Base-by-base conservation (phyloP, 148 eudicot species). In the Vaccinium vitisidaea region DNA sequence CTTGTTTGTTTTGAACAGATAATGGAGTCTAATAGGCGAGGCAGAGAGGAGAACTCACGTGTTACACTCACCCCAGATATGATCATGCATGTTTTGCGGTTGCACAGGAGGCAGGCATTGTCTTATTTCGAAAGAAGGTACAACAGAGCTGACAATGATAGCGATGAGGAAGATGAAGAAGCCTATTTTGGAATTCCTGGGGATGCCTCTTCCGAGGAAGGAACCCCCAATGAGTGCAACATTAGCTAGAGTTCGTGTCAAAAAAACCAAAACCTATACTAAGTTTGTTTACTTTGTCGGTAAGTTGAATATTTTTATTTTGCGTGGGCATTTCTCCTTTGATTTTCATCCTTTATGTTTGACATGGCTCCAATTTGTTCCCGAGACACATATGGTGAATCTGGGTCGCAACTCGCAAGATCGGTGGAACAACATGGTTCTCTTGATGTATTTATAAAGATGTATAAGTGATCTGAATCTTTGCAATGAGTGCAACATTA, bases 61-160 rank as follows among this genome's bases (percentile, higher is more conserved):
- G 86, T 90, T 30, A 84, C 92, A 12, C 89, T 94, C 23, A 90
- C 93, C 54, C 94, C 98, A 13, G 96, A 93, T 87, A 90, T 94
- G n/a, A 88, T 93, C 71, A 93, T 91, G 96, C 98, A 91, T 80
- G 92, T 93, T 80, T 87, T 94, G 78, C 90, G 95, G 79, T 84
- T 93, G 27, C 95, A 92, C 71, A 87, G 94, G 84, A 91, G 94
- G 84, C 98, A 92, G 85, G 87, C 94, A 53, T 48, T 85, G 78
- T 91, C 90, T 74, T 89, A 91, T 88, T 81, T 85, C 8, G 93
- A 90, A 85, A 85, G 92, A 84, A 88, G 87, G 74, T 76, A 84
- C 15, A 82, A 61, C 30, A 86, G 92, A 90, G 90, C 77, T 61
- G 90, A 88, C 87, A 65, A 79, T 53, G 93, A 90, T 76, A 91